Percentiles rank a stretch among this genome's conserved stretches.
These are phyloP conservation scores for Cladorrhinum sp. DNA, from an alignment of 2,329 filamentous ascomycete species.

Conservation along the genomic window DNA sequence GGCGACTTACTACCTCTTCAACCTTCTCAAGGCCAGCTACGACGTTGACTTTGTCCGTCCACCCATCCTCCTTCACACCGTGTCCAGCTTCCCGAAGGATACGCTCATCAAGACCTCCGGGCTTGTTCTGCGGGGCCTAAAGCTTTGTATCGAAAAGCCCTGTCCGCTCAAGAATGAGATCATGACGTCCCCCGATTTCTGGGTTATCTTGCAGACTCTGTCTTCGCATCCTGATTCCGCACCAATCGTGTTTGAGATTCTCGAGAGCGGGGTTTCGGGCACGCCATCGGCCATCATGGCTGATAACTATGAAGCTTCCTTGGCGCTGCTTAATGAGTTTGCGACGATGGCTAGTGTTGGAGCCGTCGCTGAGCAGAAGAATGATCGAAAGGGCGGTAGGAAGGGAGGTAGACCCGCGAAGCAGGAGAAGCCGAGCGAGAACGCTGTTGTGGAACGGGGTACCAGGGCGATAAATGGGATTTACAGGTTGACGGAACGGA, in stretches of 20 bases:
- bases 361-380: slow-evolving; percentile 65
- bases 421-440: slow-evolving; percentile 57
- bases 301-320: slow-evolving; percentile 90
- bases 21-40: slow-evolving; percentile 78
- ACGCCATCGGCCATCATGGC: slow-evolving; percentile 81
- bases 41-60: slow-evolving; percentile 89
- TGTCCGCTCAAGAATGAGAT: slow-evolving; percentile 83
- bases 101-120: slow-evolving; percentile 71
- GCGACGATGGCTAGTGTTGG: slow-evolving; percentile 76
- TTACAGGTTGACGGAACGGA: slow-evolving; percentile 75
- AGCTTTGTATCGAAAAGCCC: slow-evolving; percentile 73
- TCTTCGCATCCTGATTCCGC: slow-evolving; percentile 68
- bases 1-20: slow-evolving; percentile 81
- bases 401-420: slow-evolving; percentile 42
- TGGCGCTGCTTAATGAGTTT: slow-evolving; percentile 83
- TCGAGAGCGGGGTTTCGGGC: slow-evolving; percentile 71
- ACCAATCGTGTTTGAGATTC: slow-evolving; percentile 78
- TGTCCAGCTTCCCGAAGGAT: slow-evolving; percentile 81
- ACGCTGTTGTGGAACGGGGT: slow-evolving; percentile 71
- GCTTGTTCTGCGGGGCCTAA: slow-evolving; percentile 74
- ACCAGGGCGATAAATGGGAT: slow-evolving; percentile 79
- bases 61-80: slow-evolving; percentile 85
- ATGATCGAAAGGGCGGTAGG: slow-evolving; percentile 46
- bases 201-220: slow-evolving; percentile 80
- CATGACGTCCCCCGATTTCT: slow-evolving; percentile 95